These are phyloP conservation scores for Xylaria polymorpha DNA, from an alignment of 2,329 filamentous ascomycete genomes.

Conservation along the genomic window DNA sequence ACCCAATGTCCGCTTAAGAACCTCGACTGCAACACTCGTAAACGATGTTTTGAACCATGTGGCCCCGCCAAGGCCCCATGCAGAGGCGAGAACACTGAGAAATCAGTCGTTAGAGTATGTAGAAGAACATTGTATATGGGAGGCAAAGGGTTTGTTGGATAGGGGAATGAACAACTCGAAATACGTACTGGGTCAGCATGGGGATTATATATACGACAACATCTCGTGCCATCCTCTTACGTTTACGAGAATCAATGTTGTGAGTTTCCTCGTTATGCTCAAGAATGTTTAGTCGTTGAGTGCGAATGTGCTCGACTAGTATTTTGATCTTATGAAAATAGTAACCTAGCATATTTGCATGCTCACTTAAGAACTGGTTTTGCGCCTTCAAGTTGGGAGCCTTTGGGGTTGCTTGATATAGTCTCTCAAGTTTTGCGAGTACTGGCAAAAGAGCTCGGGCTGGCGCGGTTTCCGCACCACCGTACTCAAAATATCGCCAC, in stretches of 20 bases:
- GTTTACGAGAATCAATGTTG: slow-evolving; percentile 31
- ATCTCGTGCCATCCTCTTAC: slow-evolving; percentile 41
- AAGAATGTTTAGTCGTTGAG: slow-evolving; percentile 30
- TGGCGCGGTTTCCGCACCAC: slow-evolving; percentile 35
- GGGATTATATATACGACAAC: slow-evolving; percentile 44
- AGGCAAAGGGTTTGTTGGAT: background rate
- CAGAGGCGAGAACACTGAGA: slow-evolving; percentile 38
- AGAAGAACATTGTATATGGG: background rate
- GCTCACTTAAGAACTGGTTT: slow-evolving; percentile 43
- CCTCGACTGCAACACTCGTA: slow-evolving; percentile 40
- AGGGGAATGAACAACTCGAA: background rate
- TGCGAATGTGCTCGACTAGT: slow-evolving; percentile 41
- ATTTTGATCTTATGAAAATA: slow-evolving; percentile 44
- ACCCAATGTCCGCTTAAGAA: slow-evolving; percentile 42
- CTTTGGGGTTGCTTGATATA: slow-evolving; percentile 39
- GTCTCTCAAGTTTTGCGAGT: slow-evolving; percentile 44
- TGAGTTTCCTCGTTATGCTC: slow-evolving; percentile 19
- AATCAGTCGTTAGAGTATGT: background rate
- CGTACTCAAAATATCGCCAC: slow-evolving; percentile 30
- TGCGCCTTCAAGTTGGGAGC: slow-evolving; percentile 42
- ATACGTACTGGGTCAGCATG: slow-evolving; percentile 41
- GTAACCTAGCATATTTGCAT: slow-evolving; percentile 42
- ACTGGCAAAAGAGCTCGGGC: slow-evolving; percentile 40
- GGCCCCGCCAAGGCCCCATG: slow-evolving; percentile 46
- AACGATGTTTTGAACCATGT: slow-evolving; percentile 39